These are phyloP conservation scores for Yamadazyma sp. DNA, from an alignment of 805 yeast genomes.

Conservation along the genomic window DNA sequence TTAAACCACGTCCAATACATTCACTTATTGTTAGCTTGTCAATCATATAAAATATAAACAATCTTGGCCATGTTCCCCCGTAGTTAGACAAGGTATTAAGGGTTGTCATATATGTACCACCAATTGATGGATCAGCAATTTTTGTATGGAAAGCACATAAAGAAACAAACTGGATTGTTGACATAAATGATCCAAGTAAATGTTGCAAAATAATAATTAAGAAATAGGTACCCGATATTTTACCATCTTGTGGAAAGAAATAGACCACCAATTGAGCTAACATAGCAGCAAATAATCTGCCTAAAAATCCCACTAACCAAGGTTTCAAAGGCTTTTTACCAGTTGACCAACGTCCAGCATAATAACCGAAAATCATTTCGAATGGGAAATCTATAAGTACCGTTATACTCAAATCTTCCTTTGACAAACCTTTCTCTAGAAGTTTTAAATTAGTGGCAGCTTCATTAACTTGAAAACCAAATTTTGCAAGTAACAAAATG, in stretches of 20 bases:
- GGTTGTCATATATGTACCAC: constrained; percentile 98
- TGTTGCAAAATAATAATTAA: constrained; percentile 77
- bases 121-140: constrained; percentile 92
- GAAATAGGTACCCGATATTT: constrained; percentile 55
- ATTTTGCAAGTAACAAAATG: constrained; percentile 75
- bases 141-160: constrained; percentile 93
- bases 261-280: constrained; percentile 72
- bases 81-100: constrained; percentile 86
- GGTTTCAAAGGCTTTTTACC: constrained; percentile 77
- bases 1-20: constrained; percentile 39
- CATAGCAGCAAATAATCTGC: constrained; percentile 72
- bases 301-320: constrained; percentile 85
- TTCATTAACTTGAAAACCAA: constrained; percentile 95
- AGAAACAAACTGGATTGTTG: constrained; percentile 92
- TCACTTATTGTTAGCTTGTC: constrained; percentile 69
- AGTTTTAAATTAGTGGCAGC: constrained; percentile 91
- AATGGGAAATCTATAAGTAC: constrained; percentile 95
- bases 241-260: constrained; percentile 58
- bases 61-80: constrained; percentile 97
- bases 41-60: constrained; percentile 74
- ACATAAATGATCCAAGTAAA: constrained; percentile 83
- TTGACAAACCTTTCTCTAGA: constrained; percentile 85
- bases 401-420: constrained; percentile 90
- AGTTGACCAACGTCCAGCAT: constrained; percentile 92
- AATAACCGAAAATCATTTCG: constrained; percentile 91